These are phyloP conservation scores for Hymenoscyphus fructigenus DNA, from an alignment of 2,329 filamentous ascomycete genomes.

Conservation along the genomic window DNA sequence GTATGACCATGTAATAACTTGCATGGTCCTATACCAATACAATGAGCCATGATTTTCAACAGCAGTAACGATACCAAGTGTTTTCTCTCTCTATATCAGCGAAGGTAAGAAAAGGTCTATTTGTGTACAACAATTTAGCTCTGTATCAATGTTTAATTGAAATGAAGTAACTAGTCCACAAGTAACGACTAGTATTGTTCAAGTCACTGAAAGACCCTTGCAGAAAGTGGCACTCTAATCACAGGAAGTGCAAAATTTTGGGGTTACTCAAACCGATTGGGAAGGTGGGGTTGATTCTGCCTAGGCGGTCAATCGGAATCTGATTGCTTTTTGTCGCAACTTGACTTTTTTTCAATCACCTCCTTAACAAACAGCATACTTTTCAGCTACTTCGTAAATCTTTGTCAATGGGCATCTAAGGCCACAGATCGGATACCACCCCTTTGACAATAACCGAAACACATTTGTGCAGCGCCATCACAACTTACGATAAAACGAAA, in stretches of 20 bases:
- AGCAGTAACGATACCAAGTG: background rate
- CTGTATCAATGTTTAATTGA: too few species aligned
- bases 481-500: slow-evolving; percentile 10
- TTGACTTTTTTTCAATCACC: background rate
- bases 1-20: background rate
- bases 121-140: too few species aligned
- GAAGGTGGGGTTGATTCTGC: background rate
- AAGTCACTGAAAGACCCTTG: background rate
- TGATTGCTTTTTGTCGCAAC: background rate
- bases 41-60: slow-evolving; percentile 1
- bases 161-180: too few species aligned
- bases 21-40: background rate
- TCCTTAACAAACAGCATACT: background rate
- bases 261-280: background rate
- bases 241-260: background rate
- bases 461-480: background rate
- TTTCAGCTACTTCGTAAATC: background rate
- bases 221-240: background rate
- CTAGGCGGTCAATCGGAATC: background rate
- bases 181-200: too few species aligned
- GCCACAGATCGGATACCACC: too few species aligned
- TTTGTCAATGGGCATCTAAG: background rate
- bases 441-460: too few species aligned
- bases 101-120: too few species aligned
- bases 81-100: background rate